Evolutionary conservation across 306 rosid genomes (phyloP).

Genomic region (Begonia masoniana): DNA sequence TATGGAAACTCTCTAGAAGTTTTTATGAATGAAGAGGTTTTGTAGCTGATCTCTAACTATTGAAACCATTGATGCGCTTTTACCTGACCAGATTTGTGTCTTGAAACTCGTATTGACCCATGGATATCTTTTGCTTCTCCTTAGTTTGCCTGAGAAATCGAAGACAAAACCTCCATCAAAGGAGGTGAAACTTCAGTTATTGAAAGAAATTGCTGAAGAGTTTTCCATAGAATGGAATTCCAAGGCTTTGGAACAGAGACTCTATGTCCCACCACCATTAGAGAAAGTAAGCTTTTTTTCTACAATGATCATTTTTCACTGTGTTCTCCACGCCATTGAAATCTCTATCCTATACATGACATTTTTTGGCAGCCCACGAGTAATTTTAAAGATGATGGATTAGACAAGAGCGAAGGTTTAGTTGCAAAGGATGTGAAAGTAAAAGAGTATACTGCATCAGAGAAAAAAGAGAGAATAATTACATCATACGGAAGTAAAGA

Average conservation of each 20-base stretch:
- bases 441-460: constrained; percentile 1
- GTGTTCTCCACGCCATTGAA: constrained; percentile 1
- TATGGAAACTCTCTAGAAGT: constrained; percentile 42
- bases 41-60: background rate
- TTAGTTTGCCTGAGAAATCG: constrained; percentile 48
- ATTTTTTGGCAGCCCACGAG: background rate
- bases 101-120: too few species aligned
- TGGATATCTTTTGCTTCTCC: constrained; percentile 2
- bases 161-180: constrained; percentile 24
- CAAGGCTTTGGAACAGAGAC: constrained; percentile 35
- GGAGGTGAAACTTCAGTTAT: constrained; percentile 47
- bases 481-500: constrained; percentile 13
- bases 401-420: too few species aligned
- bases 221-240: constrained; percentile 55
- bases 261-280: constrained; percentile 20
- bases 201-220: constrained; percentile 59
- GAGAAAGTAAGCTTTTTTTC: constrained; percentile 26
- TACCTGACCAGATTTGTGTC: constrained; percentile 1
- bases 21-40: constrained; percentile 53
- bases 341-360: constrained; percentile 1
- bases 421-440: too few species aligned
- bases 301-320: background rate
- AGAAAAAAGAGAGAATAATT: constrained; percentile 10
- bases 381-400: too few species aligned
- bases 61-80: background rate